Conservation (phyloP, 2,329 filamentous ascomycete species). For the Myriosclerotinia curreyana region DNA sequence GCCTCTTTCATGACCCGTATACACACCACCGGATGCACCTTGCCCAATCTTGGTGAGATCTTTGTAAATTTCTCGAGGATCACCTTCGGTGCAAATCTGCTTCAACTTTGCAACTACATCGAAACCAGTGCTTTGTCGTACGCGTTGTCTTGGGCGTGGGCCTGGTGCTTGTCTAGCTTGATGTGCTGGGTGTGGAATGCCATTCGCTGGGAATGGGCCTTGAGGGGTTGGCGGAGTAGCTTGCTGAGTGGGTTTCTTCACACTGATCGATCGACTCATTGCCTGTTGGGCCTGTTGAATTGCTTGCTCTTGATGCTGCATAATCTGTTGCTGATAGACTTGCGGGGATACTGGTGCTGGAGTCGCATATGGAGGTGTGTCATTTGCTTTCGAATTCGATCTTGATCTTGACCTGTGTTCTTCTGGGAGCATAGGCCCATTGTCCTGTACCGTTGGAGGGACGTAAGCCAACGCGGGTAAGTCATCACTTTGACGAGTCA, state of each 20-base stretch:
- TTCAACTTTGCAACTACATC: constrained; percentile 83
- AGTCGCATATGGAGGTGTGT: constrained; percentile 42
- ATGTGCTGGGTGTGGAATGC: constrained; percentile 40
- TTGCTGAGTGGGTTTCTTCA: constrained; percentile 44
- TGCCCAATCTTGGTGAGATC: constrained; percentile 94
- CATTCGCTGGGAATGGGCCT: constrained; percentile 44
- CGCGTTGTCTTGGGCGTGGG: constrained; percentile 70
- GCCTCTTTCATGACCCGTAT: constrained; percentile 79
- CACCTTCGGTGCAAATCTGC: constrained; percentile 84
- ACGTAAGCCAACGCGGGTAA: constrained; percentile 40
- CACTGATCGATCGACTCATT: constrained; percentile 24
- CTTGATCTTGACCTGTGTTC: constrained; percentile 66
- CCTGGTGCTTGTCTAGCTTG: constrained; percentile 46
- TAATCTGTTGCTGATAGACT: constrained; percentile 59
- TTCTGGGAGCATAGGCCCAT: constrained; percentile 55
- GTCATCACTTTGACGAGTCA: constrained; percentile 59
- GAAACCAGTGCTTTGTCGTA: constrained; percentile 73
- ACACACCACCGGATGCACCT: constrained; percentile 94
- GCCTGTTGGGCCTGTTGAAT: constrained; percentile 50
- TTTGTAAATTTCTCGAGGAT: constrained; percentile 84
- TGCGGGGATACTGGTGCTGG: constrained; percentile 35
- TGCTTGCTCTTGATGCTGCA: constrained; percentile 82
- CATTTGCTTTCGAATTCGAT: constrained; percentile 64
- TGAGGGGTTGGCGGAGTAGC: constrained; percentile 54
- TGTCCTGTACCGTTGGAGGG: constrained; percentile 33